Conservation (phyloP, 2,329 filamentous ascomycete species). For the Penicillium sp. region DNA sequence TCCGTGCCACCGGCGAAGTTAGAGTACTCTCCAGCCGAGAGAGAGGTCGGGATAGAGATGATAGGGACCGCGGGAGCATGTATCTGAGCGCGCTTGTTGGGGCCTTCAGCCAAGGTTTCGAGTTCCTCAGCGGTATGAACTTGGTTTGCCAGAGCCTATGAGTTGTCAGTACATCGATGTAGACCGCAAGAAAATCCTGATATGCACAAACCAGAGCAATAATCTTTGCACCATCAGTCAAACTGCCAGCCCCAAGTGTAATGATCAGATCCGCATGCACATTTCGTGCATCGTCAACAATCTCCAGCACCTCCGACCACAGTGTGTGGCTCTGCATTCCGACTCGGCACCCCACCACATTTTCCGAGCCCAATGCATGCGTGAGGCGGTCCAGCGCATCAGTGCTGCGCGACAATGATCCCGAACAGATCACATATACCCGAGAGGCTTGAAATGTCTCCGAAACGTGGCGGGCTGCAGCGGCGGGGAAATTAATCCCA, state of each 20-base stretch:
- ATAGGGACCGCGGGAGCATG: conserved; percentile 26
- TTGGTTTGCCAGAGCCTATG: conserved; percentile 51
- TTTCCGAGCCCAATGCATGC: conserved; percentile 40
- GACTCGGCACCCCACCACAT: conserved; percentile 45
- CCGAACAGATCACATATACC: conserved; percentile 55
- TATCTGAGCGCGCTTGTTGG: conserved; percentile 26
- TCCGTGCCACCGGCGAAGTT: conserved; percentile 42
- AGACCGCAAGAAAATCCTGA: not conserved
- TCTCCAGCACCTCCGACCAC: conserved; percentile 54
- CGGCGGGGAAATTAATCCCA: conserved; percentile 48
- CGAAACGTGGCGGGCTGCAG: conserved; percentile 47
- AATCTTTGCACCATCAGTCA: conserved; percentile 60
- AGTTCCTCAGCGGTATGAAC: conserved; percentile 42
- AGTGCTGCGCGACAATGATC: conserved; percentile 51
- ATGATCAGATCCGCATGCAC: conserved; percentile 51
- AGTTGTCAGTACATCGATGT: not conserved
- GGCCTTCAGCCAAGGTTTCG: conserved; percentile 33
- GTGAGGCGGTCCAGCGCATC: conserved; percentile 46
- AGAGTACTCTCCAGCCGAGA: conserved; percentile 46
- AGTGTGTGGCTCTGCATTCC: conserved; percentile 58
- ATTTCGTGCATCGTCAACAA: conserved; percentile 43
- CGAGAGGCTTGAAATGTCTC: conserved; percentile 47
- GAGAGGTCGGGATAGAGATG: conserved; percentile 44
- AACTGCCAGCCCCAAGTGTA: conserved; percentile 56
- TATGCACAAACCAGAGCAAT: conserved; percentile 42